A percentile compares a stretch with the other conserved stretches of the same genome.
These are phyloP conservation scores for Cephalotrichum gorgonifer DNA, from an alignment of 2,329 filamentous ascomycete genomes.

Conservation along the genomic window DNA sequence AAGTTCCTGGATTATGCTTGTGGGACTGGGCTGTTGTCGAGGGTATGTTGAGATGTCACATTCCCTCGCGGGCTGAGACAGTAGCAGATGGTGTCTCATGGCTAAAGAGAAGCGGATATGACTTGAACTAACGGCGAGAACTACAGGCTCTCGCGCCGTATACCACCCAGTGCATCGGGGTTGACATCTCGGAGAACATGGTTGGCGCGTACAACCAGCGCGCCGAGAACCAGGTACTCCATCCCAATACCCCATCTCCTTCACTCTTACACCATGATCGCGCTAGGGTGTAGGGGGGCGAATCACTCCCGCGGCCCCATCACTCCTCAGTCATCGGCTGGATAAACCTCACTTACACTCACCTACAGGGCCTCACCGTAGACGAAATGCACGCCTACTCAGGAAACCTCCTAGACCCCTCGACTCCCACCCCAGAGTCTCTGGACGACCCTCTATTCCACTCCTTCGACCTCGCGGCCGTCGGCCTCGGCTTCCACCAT, in stretches of 20 bases:
- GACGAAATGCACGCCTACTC: slow-evolving; percentile 45
- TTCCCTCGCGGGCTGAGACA: not conserved
- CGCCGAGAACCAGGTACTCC: slow-evolving; percentile 39
- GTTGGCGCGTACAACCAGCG: slow-evolving; percentile 54
- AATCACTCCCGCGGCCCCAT: not conserved
- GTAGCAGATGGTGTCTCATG: not conserved
- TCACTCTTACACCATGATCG: not conserved
- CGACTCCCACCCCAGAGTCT: slow-evolving; percentile 36
- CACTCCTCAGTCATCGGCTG: not conserved
- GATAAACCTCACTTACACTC: not conserved
- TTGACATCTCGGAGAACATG: slow-evolving; percentile 66
- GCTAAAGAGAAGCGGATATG: not conserved
- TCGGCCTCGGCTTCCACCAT: slow-evolving; percentile 57
- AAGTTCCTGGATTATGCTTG: slow-evolving; percentile 67
- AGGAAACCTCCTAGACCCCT: slow-evolving; percentile 44
- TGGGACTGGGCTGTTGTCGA: slow-evolving; percentile 57
- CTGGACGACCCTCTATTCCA: slow-evolving; percentile 53
- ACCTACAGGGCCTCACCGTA: slow-evolving; percentile 31
- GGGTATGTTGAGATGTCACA: slow-evolving; percentile 30
- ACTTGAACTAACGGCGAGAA: not conserved
- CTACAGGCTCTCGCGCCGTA: slow-evolving; percentile 49
- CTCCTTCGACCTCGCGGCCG: slow-evolving; percentile 57
- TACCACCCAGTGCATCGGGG: slow-evolving; percentile 51
- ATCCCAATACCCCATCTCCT: not conserved
- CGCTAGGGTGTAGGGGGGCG: no score